These are phyloP conservation scores for Macrophomina pseudophaseolina DNA, from an alignment of 2,329 filamentous ascomycete species.

Conservation along the genomic window DNA sequence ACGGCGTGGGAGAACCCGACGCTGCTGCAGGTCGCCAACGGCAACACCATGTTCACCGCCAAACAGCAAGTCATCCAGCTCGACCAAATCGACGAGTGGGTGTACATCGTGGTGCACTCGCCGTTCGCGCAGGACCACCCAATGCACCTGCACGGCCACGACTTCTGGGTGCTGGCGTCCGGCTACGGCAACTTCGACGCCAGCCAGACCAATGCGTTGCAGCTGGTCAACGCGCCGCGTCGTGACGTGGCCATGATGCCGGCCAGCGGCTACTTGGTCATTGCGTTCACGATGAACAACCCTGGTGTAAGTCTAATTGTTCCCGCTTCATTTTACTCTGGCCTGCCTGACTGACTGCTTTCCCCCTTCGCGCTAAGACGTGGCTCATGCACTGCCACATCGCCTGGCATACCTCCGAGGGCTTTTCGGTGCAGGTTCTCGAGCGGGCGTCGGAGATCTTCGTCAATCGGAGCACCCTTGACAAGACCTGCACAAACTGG, in stretches of 20 bases:
- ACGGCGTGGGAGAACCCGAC: too few relatives aligned
- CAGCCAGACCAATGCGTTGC: conserved; percentile 48
- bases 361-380: too few relatives aligned
- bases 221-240: conserved; percentile 47
- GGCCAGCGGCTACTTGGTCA: conserved; percentile 38
- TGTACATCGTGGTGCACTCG: too few relatives aligned
- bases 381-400: conserved; percentile 48
- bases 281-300: conserved; percentile 45
- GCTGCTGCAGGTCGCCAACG: conserved; percentile 9
- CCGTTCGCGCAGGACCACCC: conserved; percentile 30
- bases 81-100: neutral
- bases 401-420: conserved; percentile 43
- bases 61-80: conserved; percentile 13
- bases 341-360: too few relatives aligned
- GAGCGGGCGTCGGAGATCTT: conserved; percentile 37
- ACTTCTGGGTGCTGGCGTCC: conserved; percentile 36
- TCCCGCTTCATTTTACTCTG: too few relatives aligned
- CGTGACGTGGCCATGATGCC: conserved; percentile 42
- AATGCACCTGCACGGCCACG: conserved; percentile 36
- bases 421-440: conserved; percentile 41
- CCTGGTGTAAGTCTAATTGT: conserved; percentile 33
- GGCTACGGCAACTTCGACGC: conserved; percentile 48
- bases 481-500: too few relatives aligned
- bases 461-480: neutral
- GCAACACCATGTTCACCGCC: conserved; percentile 32